Base-by-base conservation (phyloP, 306 rosid genomes). In the Chamaecrista fasciculata region DNA sequence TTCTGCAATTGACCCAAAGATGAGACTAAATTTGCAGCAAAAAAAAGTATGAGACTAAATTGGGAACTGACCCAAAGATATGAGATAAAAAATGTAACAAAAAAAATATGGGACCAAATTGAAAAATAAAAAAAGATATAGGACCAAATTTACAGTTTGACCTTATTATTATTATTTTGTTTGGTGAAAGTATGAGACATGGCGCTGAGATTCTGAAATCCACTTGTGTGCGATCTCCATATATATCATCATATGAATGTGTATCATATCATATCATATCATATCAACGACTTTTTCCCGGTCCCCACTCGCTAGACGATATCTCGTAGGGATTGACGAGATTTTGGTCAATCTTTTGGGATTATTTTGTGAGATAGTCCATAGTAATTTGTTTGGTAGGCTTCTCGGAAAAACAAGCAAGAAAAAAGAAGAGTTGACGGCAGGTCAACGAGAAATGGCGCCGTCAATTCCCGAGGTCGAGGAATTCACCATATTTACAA, bases 141-240 rank as follows among this genome's bases (percentile, higher is more conserved):
- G n/a, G n/a, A n/a, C n/a, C n/a, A n/a, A n/a, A n/a, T n/a, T n/a
- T n/a, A n/a, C n/a, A n/a, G n/a, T n/a, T n/a, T n/a, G n/a, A n/a
- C n/a, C n/a, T n/a, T n/a, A n/a, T n/a, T n/a, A n/a, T n/a, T n/a
- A n/a, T n/a, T n/a, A n/a, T n/a, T n/a, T n/a, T n/a, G n/a, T n/a
- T n/a, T n/a, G n/a, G n/a, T n/a, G 37, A 60, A 59, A 67, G 40
- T 78, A 76, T 72, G 58, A 50, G 80, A 83, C 82, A 79, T 79
- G 83, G 85, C 83, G 82, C 87, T 79, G 89, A 79, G 96, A 90
- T 93, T 90, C 94, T 80, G 80, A 88, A 78, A 85, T 88, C 97
- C 96, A 90, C 90, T 84, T 80, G 65, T 79, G 83, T 73, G 86
- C 67, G 82, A 79, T 84, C 83, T 71, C 76, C 80, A 69, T n/a